phyloP scores from a whole-genome alignment of 139 green algal species.

The Coelastrella sp. region DNA sequence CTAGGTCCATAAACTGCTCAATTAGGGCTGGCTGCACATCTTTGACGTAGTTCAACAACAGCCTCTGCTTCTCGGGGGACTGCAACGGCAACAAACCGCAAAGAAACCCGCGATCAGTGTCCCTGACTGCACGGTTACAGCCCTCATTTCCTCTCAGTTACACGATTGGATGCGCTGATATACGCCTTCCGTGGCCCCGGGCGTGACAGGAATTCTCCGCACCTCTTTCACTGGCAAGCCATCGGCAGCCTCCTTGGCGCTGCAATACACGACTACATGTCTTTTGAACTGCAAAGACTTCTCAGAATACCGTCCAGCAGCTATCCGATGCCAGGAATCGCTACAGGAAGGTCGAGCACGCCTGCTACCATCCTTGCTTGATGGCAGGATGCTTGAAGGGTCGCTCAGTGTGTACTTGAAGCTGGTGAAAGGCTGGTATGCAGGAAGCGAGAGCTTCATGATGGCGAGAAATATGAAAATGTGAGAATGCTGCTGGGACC shows the following conservation, averaged over 20 bases:
- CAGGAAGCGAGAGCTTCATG: not conserved
- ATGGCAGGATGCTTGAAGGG: not conserved
- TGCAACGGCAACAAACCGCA: not conserved
- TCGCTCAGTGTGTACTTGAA: not conserved
- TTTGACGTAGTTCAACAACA: constrained; percentile 44
- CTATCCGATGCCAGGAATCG: not conserved
- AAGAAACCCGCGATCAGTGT: not conserved
- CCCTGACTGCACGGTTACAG: too few species aligned
- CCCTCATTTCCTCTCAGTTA: too few species aligned
- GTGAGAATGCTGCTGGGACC: not conserved
- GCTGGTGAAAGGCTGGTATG: not conserved
- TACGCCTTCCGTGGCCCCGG: too few species aligned
- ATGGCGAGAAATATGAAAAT: not conserved
- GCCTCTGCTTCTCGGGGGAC: constrained; percentile 1
- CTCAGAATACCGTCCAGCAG: not conserved
- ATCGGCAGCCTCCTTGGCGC: not conserved
- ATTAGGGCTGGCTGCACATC: constrained; percentile 43
- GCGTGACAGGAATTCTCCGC: not conserved
- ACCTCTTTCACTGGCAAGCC: constrained; percentile 25
- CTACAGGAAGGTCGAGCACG: not conserved
- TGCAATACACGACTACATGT: not conserved
- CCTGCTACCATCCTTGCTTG: not conserved
- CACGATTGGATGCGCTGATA: too few species aligned
- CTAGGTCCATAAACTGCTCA: constrained; percentile 36
- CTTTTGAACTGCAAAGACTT: not conserved